Evolutionary conservation across 345 rosid species (phyloP), one percentile per base, ranked within the genome.

Genomic region (Passiflora organensis): DNA sequence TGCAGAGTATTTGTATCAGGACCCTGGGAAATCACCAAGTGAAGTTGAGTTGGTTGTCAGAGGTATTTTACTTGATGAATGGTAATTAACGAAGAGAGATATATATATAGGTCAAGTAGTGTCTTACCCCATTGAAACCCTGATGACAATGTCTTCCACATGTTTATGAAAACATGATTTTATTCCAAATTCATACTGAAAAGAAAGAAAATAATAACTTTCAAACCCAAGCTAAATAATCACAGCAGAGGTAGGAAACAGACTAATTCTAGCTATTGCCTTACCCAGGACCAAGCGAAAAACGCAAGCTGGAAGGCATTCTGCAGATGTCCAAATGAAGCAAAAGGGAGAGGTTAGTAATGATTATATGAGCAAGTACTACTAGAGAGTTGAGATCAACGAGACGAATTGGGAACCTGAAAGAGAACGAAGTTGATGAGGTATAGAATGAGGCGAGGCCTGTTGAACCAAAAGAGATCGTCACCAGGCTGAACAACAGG

Each of bases 291-390:
- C 71, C 71, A 67, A 0, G 42, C 66, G 3, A 67, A 67, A 55
- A 67, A 67, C 25, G 71, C 71, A 43, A 67, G 61, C 50, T 67
- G 66, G 20, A 67, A 60, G 18, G 71, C 71, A 23, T 67, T 67
- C 71, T 67, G 60, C 60, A 8, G 5, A 6, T 16, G 45, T 13
- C 17, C 17, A 42, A 59, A 39, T 32, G 5, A 17, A 14, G 21
- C 14, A 51, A 14, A 51, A 32, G 16, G 23, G 48, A n/a, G 28
- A 1, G 17, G 46, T 42, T 16, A 55, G 48, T n/a, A n/a, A n/a
- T n/a, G n/a, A n/a, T n/a, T n/a, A n/a, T n/a, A n/a, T n/a, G n/a
- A n/a, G n/a, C n/a, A n/a, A n/a, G n/a, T n/a, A n/a, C n/a, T n/a
- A n/a, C n/a, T 53, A 19, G 13, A 17, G 6, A 28, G 8, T 28